Conservation (phyloP, 2,329 filamentous ascomycete genomes). For the Trichoderma harzianum region DNA sequence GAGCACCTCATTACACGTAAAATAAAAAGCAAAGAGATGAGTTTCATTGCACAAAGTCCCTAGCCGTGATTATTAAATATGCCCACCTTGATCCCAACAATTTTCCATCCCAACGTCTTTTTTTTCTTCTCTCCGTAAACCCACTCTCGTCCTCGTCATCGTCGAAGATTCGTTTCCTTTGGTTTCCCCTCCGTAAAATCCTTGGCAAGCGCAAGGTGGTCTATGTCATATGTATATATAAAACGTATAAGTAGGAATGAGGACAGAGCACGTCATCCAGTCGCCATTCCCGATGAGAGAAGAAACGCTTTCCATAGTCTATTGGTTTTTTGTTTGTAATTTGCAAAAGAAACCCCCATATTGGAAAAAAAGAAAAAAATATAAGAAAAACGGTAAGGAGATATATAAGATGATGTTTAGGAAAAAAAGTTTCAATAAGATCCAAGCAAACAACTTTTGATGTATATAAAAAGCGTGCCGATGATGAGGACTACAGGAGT, state of each 20-base stretch:
- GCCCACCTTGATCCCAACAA: not conserved
- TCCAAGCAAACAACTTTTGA: constrained; percentile 14
- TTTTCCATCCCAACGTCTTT: not conserved
- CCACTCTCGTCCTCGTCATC: not conserved
- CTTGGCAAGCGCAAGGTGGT: not conserved
- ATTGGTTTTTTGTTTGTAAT: constrained; percentile 19
- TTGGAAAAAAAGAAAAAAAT: not conserved
- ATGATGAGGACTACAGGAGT: not conserved
- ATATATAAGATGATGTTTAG: not conserved
- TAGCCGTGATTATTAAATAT: constrained; percentile 3
- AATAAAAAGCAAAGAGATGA: not conserved
- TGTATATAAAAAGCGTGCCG: constrained; percentile 8
- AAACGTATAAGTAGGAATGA: constrained; percentile 6
- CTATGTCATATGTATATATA: constrained; percentile 6
- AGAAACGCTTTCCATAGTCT: constrained; percentile 18
- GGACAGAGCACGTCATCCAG: constrained; percentile 4
- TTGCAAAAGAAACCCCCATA: constrained; percentile 3
- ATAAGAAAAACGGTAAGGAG: not conserved
- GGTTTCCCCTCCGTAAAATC: not conserved
- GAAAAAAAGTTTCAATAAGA: not conserved
- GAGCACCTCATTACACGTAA: not conserved
- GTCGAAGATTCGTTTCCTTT: not conserved
- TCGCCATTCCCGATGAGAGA: constrained; percentile 1
- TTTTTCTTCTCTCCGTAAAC: not conserved
- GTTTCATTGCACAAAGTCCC: constrained; percentile 8